Conservation (phyloP, 805 yeast genomes). For the Ogataea ramenticola region DNA sequence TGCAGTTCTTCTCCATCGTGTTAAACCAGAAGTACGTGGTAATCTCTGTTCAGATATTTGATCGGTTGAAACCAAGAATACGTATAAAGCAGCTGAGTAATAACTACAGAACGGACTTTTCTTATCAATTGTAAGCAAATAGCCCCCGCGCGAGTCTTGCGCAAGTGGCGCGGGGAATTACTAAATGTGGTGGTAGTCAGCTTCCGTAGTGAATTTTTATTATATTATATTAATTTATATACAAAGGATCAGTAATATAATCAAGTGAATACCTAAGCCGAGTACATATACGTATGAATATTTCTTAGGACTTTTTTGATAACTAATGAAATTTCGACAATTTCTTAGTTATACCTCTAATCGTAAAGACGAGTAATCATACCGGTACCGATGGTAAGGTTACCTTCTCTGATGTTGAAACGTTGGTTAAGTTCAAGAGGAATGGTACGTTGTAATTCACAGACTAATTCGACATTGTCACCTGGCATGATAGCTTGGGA, state of each 20-base stretch:
- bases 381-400: conserved; percentile 98
- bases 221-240: no score
- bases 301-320: neutral
- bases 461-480: conserved; percentile 95
- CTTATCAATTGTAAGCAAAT: no score
- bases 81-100: no score
- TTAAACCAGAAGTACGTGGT: no score
- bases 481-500: conserved; percentile 94
- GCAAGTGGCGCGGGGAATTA: neutral
- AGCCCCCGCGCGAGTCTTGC: neutral
- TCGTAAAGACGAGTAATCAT: conserved; percentile 62
- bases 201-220: no score
- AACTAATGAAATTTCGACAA: neutral
- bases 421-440: conserved; percentile 96
- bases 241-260: neutral
- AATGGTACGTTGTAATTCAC: conserved; percentile 82
- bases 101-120: no score
- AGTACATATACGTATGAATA: neutral
- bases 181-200: no score
- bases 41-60: no score
- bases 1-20: no score
- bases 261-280: neutral
- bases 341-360: neutral
- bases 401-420: conserved; percentile 99
- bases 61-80: no score